These are phyloP conservation scores for Marchantia paleacea DNA, from an alignment of 225 moss, liverwort and hornwort genomes.

Conservation along the genomic window DNA sequence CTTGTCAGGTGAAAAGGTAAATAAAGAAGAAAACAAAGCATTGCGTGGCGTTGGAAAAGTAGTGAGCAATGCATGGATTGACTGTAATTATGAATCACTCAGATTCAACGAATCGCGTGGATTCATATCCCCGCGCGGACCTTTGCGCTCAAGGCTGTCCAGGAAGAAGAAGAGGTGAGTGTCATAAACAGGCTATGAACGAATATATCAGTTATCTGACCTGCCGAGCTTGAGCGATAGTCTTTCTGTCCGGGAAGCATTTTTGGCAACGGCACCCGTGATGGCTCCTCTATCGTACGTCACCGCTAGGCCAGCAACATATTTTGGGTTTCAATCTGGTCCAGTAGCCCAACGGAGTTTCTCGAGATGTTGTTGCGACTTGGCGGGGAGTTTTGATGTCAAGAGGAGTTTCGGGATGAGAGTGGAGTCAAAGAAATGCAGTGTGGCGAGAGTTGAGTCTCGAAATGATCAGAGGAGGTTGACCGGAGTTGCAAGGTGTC, in stretches of 20 bases:
- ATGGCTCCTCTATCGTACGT: constrained; percentile 4
- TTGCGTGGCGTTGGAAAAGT: neutral
- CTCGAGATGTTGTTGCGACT: neutral
- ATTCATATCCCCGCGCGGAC: neutral
- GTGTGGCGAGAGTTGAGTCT: neutral
- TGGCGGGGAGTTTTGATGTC: neutral
- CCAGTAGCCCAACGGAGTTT: neutral
- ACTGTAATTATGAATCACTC: neutral
- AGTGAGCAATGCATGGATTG: neutral
- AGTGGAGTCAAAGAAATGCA: neutral
- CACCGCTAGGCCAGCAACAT: neutral
- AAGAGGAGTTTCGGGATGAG: neutral
- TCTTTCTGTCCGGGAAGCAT: neutral
- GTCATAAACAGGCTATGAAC: neutral
- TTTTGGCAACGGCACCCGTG: neutral
- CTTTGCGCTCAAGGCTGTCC: neutral
- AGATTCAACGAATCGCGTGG: neutral
- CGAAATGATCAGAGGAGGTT: neutral
- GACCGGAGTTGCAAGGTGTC: constrained; percentile 5
- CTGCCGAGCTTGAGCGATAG: neutral
- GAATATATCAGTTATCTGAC: neutral
- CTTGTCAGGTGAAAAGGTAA: neutral
- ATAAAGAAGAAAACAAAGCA: neutral
- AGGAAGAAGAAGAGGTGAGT: neutral
- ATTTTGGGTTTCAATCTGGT: neutral